Evolutionary conservation across 331 rosid species (phyloP).

Genomic region (Malus hybrid): DNA sequence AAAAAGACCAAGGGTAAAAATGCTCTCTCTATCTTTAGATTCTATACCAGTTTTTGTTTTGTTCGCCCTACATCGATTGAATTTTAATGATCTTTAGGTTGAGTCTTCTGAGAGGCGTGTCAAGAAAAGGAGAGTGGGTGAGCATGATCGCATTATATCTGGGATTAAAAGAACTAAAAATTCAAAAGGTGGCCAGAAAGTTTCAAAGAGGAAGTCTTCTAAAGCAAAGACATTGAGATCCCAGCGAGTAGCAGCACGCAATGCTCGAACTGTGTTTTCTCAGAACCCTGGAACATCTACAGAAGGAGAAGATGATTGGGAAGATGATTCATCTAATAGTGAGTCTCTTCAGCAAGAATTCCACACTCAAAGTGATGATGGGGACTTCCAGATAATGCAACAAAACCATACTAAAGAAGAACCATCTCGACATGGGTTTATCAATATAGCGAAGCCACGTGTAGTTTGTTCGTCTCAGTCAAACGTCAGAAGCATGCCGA

Average conservation of each 20-base stretch:
- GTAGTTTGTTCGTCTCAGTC: constrained; percentile 32
- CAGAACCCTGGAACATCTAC: constrained; percentile 54
- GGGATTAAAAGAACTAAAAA: constrained; percentile 45
- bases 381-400: constrained; percentile 20
- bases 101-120: constrained; percentile 63
- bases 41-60: constrained; percentile 3
- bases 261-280: constrained; percentile 66
- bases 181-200: constrained; percentile 34
- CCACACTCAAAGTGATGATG: constrained; percentile 29
- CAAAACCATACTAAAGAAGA: constrained; percentile 24
- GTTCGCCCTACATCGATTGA: constrained; percentile 15
- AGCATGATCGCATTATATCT: constrained; percentile 37
- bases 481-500: constrained; percentile 33
- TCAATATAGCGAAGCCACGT: constrained; percentile 28
- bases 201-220: constrained; percentile 45
- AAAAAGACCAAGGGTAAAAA: constrained; percentile 43
- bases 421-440: constrained; percentile 23
- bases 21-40: constrained; percentile 8
- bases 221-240: constrained; percentile 53
- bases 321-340: constrained; percentile 53
- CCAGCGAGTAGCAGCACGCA: constrained; percentile 63
- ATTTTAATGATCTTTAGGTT: constrained; percentile 35
- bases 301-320: constrained; percentile 46
- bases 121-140: constrained; percentile 66
- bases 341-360: constrained; percentile 26